Evolutionary conservation across 108 stramenopile species (phyloP), one percentile per base, ranked within the genome.

Genomic region (Discostella pseudostelligera): DNA sequence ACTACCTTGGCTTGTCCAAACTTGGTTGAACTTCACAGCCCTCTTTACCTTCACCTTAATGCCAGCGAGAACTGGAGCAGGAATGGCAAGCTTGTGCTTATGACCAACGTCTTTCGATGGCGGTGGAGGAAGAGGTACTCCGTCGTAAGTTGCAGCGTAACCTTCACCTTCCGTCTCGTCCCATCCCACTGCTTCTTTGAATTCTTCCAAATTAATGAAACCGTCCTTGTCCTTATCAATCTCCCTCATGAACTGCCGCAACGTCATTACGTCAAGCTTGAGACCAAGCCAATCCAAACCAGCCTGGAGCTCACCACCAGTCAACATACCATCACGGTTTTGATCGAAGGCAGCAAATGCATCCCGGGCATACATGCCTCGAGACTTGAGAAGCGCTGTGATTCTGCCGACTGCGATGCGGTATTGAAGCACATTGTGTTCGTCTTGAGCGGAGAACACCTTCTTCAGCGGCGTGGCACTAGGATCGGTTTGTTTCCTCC

Each of bases 1-100:
- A 36, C 91, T 95, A 35, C 96, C 97, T 74, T 96, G 93, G 35
- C 92, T 95, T 35, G 82, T 95, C 97, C 97, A 98, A 8, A 98
- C 67, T 66, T 79, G 55, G 36, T 69, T 80, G 77, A 97, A 94
- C 51, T 83, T 93, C 7, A 81, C 80, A 4, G 87, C 84, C 65
- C 87, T 89, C 70, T 90, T 94, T 22, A 96, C 92, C 82, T 98
- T 98, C 20, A 98, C 78, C 87, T 93, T 93, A 72, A 96, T 88
- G 12, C 84, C 84, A 21, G 91, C 90, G 20, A 96, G 82, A 13
- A 95, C 90, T 16, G 94, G 83, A 56, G 90, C 92, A 8, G 94
- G 92, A 67, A 98, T 98, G 28, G 81, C 62, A 59, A 70, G 78
- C 56, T 85, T 88, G 56, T 86, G 80, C 62, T 82, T 65, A 58